These are phyloP conservation scores for Auriculariales sp. DNA, from an alignment of 768 basidiomycete genomes.

Conservation along the genomic window DNA sequence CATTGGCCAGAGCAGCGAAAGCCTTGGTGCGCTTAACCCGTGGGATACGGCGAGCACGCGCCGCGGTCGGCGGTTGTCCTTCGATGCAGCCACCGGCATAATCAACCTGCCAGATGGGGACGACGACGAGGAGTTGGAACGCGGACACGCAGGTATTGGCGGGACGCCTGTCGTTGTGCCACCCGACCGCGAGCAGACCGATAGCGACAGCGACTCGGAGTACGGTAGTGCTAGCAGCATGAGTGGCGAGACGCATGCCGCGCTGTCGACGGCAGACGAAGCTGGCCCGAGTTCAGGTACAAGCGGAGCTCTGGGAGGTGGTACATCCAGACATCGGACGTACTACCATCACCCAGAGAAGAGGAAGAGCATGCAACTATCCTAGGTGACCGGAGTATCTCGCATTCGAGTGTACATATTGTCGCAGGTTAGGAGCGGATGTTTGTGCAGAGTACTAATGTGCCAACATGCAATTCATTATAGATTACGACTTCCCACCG, in stretches of 20 bases:
- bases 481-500: too few species aligned
- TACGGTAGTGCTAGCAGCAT: constrained; percentile 2
- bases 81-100: constrained; percentile 74
- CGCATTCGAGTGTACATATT: too few species aligned
- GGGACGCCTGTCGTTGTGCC: constrained; percentile 5
- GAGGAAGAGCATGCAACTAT: constrained; percentile 2
- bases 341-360: constrained; percentile 80
- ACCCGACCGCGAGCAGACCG: too few species aligned
- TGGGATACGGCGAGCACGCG: neutral
- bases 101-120: constrained; percentile 71
- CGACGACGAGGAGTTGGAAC: constrained; percentile 18
- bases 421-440: too few species aligned
- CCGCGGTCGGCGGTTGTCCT: constrained; percentile 42
- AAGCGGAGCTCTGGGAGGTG: neutral
- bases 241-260: constrained; percentile 9
- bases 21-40: too few species aligned
- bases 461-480: too few species aligned
- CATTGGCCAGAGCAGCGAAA: too few species aligned
- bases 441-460: too few species aligned
- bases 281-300: neutral
- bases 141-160: neutral
- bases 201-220: constrained; percentile 7
- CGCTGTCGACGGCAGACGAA: neutral
- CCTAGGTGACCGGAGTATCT: too few species aligned
- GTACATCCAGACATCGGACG: constrained; percentile 43